phyloP scores from a whole-genome alignment of 2,329 filamentous ascomycete genomes.

The Claviceps arundinis region DNA sequence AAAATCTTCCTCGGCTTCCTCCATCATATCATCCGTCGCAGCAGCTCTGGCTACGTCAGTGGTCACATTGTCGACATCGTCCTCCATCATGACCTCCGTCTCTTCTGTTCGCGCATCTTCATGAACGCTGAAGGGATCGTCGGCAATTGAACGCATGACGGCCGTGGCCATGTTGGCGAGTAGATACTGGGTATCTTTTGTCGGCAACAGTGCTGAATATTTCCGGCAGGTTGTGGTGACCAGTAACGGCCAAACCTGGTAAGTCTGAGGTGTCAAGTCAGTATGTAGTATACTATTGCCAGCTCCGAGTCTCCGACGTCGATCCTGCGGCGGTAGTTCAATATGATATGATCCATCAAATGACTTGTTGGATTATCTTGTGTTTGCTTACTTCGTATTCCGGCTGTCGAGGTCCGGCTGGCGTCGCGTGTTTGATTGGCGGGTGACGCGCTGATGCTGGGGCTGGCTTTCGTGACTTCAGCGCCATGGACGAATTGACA shows the following conservation, averaged over 20 bases:
- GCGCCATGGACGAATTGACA: background rate
- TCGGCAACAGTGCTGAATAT: background rate
- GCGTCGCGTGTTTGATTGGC: slow-evolving; percentile 1
- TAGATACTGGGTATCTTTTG: background rate
- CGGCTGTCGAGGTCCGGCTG: background rate
- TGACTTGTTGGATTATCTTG: background rate
- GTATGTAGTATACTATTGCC: background rate
- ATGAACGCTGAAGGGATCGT: slow-evolving; percentile 33
- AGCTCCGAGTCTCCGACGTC: background rate
- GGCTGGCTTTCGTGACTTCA: background rate
- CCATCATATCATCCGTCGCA: slow-evolving; percentile 13
- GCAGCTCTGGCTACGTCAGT: slow-evolving; percentile 14
- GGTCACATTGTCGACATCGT: slow-evolving; percentile 19
- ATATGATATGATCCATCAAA: background rate
- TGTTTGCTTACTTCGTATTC: background rate
- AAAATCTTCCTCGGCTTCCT: slow-evolving; percentile 15
- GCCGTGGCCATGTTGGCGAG: slow-evolving; percentile 4
- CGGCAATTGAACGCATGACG: slow-evolving; percentile 8
- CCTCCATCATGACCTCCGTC: slow-evolving; percentile 35
- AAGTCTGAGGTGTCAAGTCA: background rate
- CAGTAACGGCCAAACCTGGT: background rate
- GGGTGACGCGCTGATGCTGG: slow-evolving; percentile 2
- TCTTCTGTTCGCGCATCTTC: slow-evolving; percentile 37
- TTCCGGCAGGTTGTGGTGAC: background rate
- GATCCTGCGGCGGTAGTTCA: background rate